Evolutionary conservation across 768 basidiomycete genomes (phyloP), one percentile per base, ranked within the genome.

Genomic region (Mycena rebaudengoi): DNA sequence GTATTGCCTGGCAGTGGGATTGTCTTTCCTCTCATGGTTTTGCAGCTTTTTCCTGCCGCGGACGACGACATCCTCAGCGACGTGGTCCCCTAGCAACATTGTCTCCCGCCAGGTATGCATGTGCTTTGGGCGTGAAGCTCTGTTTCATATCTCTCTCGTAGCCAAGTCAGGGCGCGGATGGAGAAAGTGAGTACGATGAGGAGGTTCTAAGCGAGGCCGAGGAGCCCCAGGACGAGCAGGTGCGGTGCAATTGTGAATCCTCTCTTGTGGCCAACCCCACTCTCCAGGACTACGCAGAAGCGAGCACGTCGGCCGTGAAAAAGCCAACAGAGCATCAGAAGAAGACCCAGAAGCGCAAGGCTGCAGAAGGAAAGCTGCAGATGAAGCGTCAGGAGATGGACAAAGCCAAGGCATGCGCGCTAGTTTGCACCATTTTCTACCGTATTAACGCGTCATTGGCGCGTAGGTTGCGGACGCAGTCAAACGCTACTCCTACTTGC

Each of bases 401-500:
- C 80, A 94, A 94, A 74, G 91, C 89, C 25, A 96, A 95, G 83
- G 93, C 90, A 66, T 18, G 76, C 56, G 21, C n/a, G 2, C 29
- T 50, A 35, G 18, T 18, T 11, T 32, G 37, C 20, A 39, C 30
- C 35, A 29, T 16, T 32, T 10, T 40, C 53, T 60, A 28, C 30
- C 30, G 53, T 13, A 30, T 63, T 71, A 64, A 69, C 70, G 45
- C 18, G 35, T 44, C 54, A 21, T 40, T 39, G 18, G 12, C 44
- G 57, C 20, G 21, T 67, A 98, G 95, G 85, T 96, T 39, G 80
- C 94, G 20, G 96, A 98, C 72, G 94, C 96, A 11, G 93, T 98
- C 64, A 99, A 99, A 75, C 91, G 96, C 18, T 99, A 98, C 74
- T 94, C 93, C 2, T 99, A 98, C 76, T 87, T 99, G n/a, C 85